Percentiles rank a stretch among this genome's conserved stretches.
Evolutionary conservation across 164 flowering plant genomes (phyloP).

Genomic region (Annona cherimola): DNA sequence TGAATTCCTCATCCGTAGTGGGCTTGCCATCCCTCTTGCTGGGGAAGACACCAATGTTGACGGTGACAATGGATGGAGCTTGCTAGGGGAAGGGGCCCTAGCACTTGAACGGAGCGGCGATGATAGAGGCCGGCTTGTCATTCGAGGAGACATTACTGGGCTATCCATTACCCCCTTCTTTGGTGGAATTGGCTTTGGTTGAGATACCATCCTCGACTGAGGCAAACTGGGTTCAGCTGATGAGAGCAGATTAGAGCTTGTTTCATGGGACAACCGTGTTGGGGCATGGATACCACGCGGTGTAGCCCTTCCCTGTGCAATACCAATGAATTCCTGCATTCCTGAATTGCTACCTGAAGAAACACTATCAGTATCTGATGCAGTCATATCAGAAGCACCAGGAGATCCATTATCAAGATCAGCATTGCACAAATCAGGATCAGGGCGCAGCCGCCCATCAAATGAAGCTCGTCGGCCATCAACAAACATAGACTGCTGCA

Average conservation of each 20-base stretch:
- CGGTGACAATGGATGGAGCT: slow-evolving; percentile 19
- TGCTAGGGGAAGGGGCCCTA: slow-evolving; percentile 68
- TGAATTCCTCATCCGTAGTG: slow-evolving; percentile 44
- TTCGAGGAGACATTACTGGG: slow-evolving; percentile 40
- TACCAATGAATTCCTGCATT: slow-evolving; percentile 34
- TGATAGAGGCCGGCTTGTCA: slow-evolving; percentile 31
- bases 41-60: slow-evolving; percentile 27
- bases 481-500: slow-evolving; percentile 47
- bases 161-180: slow-evolving; percentile 51
- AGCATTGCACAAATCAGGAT: slow-evolving; percentile 34
- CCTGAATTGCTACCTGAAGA: slow-evolving; percentile 94
- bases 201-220: slow-evolving; percentile 33
- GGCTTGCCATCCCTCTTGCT: slow-evolving; percentile 55
- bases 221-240: slow-evolving; percentile 76
- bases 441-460: slow-evolving; percentile 55
- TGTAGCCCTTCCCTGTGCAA: slow-evolving; percentile 19
- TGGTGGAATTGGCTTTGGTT: slow-evolving; percentile 37
- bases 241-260: slow-evolving; percentile 67
- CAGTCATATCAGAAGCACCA: slow-evolving; percentile 53
- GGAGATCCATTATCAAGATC: slow-evolving; percentile 20
- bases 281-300: slow-evolving; percentile 65
- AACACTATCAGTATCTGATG: slow-evolving; percentile 94
- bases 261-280: slow-evolving; percentile 89
- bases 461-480: slow-evolving; percentile 50
- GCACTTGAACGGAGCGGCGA: slow-evolving; percentile 53